Evolutionary conservation across 164 flowering plant species (phyloP).

Genomic region (Tinospora cordifolia): DNA sequence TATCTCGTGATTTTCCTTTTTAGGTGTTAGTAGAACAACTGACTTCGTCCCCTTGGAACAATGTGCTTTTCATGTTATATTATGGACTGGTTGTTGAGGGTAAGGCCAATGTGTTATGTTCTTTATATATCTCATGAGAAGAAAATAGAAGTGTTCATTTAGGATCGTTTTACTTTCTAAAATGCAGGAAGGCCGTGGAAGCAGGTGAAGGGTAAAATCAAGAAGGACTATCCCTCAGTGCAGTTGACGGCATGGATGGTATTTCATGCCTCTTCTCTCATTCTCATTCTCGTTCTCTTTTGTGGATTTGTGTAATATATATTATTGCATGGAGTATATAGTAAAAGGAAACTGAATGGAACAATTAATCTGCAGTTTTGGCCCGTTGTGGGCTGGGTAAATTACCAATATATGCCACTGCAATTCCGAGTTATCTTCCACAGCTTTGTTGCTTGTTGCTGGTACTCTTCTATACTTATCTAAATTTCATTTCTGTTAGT

Average conservation of each 20-base stretch:
- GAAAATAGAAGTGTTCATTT: neutral
- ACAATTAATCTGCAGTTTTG: slow-evolving; percentile 60
- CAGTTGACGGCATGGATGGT: slow-evolving; percentile 86
- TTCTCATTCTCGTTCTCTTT: too few species aligned
- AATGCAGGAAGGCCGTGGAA: slow-evolving; percentile 73
- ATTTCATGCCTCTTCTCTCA: slow-evolving; percentile 8
- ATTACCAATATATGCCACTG: slow-evolving; percentile 70
- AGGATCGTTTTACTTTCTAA: neutral
- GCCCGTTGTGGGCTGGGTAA: slow-evolving; percentile 85
- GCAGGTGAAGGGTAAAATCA: slow-evolving; percentile 55
- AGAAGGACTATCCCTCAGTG: slow-evolving; percentile 28
- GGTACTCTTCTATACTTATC: slow-evolving; percentile 35
- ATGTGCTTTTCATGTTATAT: slow-evolving; percentile 72
- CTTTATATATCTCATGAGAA: neutral
- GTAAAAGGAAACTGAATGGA: neutral
- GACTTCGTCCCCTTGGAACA: slow-evolving; percentile 83
- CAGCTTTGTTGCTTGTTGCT: slow-evolving; percentile 67
- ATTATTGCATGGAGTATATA: neutral
- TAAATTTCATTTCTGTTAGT: neutral
- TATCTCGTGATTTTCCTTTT: slow-evolving; percentile 16
- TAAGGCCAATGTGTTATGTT: slow-evolving; percentile 23
- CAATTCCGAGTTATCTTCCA: slow-evolving; percentile 84
- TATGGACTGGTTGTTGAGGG: slow-evolving; percentile 77
- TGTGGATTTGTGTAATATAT: neutral
- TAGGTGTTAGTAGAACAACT: slow-evolving; percentile 86